These are phyloP conservation scores for Globisporangium cederbergense DNA, from an alignment of 352 stramenopile genomes.

Conservation along the genomic window DNA sequence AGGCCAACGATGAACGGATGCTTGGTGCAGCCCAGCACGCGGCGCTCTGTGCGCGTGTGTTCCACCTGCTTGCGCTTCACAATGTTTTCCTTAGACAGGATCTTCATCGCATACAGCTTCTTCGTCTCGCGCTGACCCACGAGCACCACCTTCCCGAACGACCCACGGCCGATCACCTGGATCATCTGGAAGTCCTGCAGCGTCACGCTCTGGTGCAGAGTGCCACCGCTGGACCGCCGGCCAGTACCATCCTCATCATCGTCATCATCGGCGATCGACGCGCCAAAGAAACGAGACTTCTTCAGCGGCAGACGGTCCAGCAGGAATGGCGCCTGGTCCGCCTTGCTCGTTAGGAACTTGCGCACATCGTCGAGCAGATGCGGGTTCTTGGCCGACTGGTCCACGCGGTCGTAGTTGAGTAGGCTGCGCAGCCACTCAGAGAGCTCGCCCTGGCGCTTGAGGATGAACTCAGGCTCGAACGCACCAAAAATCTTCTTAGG, in stretches of 20 bases:
- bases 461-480: conserved; percentile 79
- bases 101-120: conserved; percentile 91
- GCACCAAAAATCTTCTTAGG: conserved; percentile 84
- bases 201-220: conserved; percentile 42
- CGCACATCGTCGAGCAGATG: conserved; percentile 75
- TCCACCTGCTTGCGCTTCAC: conserved; percentile 89
- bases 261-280: conserved; percentile 51
- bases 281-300: conserved; percentile 65
- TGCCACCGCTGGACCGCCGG: conserved; percentile 15
- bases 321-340: conserved; percentile 75
- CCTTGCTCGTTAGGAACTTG: conserved; percentile 78
- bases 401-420: conserved; percentile 69
- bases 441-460: conserved; percentile 66
- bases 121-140: conserved; percentile 85
- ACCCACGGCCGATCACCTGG: conserved; percentile 89
- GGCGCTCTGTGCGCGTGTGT: conserved; percentile 83
- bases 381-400: conserved; percentile 69
- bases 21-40: conserved; percentile 77
- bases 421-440: conserved; percentile 65
- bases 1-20: conserved; percentile 89
- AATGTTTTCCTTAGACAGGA: conserved; percentile 88
- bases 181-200: conserved; percentile 81
- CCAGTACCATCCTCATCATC: conserved; percentile 28
- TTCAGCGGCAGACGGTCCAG: conserved; percentile 62
- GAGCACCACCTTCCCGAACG: conserved; percentile 90